Evolutionary conservation across 495 filamentous ascomycete species (phyloP).

Genomic region (Neurospora cerealis): DNA sequence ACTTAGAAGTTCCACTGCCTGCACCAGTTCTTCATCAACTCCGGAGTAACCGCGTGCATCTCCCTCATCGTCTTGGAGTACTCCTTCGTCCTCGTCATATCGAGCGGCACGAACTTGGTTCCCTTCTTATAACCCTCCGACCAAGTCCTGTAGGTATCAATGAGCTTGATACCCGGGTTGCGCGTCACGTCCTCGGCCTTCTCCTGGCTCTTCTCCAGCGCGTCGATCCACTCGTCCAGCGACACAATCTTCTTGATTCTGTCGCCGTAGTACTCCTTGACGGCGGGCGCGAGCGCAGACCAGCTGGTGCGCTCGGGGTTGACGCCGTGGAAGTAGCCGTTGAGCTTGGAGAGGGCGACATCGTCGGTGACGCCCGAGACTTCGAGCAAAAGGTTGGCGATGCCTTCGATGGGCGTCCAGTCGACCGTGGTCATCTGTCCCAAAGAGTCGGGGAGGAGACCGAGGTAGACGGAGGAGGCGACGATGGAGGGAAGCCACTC

Average conservation of each 20-base stretch:
- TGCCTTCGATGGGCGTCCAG: conserved; percentile 45
- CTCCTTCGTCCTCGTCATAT: conserved; percentile 17
- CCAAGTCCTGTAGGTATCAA: conserved; percentile 32
- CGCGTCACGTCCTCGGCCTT: conserved; percentile 19
- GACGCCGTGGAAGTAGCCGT: conserved; percentile 40
- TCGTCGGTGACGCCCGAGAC: conserved; percentile 21
- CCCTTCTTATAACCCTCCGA: conserved; percentile 7
- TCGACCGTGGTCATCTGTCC: conserved; percentile 34
- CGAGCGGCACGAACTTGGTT: conserved; percentile 19
- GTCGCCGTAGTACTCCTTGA: conserved; percentile 28
- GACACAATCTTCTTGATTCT: conserved; percentile 26
- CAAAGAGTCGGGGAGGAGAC: conserved; percentile 29
- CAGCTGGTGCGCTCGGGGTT: conserved; percentile 32
- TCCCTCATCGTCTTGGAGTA: conserved; percentile 28
- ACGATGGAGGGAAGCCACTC: conserved; percentile 51
- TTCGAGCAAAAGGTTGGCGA: conserved; percentile 30
- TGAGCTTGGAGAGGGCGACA: conserved; percentile 17
- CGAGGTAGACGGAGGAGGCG: conserved; percentile 32
- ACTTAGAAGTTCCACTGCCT: conserved; percentile 34
- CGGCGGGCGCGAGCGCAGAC: conserved; percentile 19
- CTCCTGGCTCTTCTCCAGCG: conserved; percentile 25
- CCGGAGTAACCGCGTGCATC: conserved; percentile 26
- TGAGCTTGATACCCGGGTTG: conserved; percentile 37
- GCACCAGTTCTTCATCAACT: conserved; percentile 41
- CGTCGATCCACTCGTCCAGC: conserved; percentile 31